These are phyloP conservation scores for Solanum verrucosum DNA, from an alignment of 257 asterid species.

Conservation along the genomic window DNA sequence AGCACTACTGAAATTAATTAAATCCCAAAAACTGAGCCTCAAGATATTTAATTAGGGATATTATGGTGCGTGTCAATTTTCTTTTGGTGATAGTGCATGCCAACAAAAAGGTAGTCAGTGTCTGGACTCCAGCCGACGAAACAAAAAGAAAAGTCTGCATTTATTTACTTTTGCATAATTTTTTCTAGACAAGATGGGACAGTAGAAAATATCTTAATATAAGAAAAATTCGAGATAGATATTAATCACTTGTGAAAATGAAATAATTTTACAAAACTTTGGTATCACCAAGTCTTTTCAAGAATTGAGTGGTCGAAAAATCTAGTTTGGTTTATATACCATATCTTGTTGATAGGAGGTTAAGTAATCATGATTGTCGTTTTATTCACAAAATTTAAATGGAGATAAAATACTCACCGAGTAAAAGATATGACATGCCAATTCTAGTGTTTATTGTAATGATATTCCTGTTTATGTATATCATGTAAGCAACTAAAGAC, in stretches of 20 bases:
- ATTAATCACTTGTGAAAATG: neutral
- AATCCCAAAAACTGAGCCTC: neutral
- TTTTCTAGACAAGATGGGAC: neutral
- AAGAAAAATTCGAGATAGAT: neutral
- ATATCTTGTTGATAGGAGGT: neutral
- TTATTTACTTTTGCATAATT: neutral
- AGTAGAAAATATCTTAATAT: neutral
- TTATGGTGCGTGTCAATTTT: neutral
- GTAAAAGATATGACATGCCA: neutral
- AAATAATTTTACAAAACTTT: neutral
- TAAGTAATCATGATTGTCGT: neutral
- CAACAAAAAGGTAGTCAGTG: neutral
- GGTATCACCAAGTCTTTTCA: neutral
- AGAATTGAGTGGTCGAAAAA: neutral
- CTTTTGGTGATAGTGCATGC: neutral
- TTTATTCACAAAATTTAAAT: neutral
- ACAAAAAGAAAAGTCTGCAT: neutral
- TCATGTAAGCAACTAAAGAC: neutral
- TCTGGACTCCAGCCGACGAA: neutral
- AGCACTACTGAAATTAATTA: neutral
- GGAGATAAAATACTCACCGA: neutral
- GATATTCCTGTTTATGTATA: neutral
- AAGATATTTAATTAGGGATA: neutral
- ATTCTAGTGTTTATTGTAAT: neutral
- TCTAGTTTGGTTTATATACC: neutral